Percentiles rank a stretch among this genome's conserved stretches.
Evolutionary conservation across 768 basidiomycete species (phyloP).

Genomic region (Leucosporidium creatinivorum): DNA sequence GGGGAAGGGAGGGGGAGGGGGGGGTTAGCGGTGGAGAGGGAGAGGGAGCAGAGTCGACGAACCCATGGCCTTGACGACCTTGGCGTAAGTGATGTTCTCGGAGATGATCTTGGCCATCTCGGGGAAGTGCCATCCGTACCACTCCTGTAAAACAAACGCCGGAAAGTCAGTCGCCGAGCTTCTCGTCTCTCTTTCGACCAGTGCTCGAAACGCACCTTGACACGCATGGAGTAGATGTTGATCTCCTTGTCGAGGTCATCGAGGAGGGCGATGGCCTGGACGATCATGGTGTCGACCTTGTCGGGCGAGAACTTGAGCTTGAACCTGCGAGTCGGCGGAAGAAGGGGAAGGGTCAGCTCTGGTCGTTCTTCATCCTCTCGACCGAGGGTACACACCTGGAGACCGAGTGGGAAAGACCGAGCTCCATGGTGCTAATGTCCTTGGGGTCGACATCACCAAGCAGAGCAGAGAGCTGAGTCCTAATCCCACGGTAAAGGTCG

Average conservation of each 20-base stretch:
- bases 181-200: conserved; percentile 1
- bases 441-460: conserved; percentile 86
- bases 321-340: conserved; percentile 55
- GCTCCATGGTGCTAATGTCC: conserved; percentile 68
- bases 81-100: conserved; percentile 95
- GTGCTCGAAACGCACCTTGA: conserved; percentile 61
- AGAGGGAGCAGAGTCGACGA: not conserved
- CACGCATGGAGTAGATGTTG: conserved; percentile 98
- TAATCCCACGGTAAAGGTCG: conserved; percentile 94
- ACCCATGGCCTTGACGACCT: conserved; percentile 84
- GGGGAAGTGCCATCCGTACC: conserved; percentile 99
- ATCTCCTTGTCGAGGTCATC: conserved; percentile 99
- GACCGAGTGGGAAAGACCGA: conserved; percentile 93
- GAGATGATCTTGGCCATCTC: conserved; percentile 98
- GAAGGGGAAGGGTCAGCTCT: not conserved
- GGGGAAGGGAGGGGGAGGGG: not conserved
- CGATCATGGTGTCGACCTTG: conserved; percentile 99
- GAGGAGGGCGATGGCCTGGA: conserved; percentile 94
- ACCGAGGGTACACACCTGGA: conserved; percentile 56
- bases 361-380: not conserved
- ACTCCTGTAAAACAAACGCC: conserved; percentile 63
- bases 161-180: not conserved
- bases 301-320: conserved; percentile 99
- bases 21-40: not conserved
- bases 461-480: conserved; percentile 74